These are phyloP conservation scores for Globisporangium viniferum DNA, from an alignment of 352 stramenopile genomes.

Conservation along the genomic window DNA sequence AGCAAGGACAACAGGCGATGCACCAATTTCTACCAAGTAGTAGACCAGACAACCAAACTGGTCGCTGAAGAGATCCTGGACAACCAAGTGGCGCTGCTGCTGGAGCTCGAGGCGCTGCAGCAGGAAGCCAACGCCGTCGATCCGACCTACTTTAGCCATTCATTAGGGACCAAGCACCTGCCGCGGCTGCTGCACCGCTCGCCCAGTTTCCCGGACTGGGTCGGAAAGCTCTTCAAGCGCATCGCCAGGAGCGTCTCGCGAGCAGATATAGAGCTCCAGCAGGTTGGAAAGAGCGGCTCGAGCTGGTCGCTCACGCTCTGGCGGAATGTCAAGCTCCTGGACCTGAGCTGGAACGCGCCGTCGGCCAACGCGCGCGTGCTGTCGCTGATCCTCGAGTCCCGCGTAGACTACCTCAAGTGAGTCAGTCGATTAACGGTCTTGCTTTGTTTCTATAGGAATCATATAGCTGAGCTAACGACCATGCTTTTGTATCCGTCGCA, in stretches of 20 bases:
- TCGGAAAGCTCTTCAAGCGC: constrained; percentile 45
- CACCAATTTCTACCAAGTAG: neutral
- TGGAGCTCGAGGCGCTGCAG: constrained; percentile 40
- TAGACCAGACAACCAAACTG: constrained; percentile 4
- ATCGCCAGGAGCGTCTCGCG: constrained; percentile 32
- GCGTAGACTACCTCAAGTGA: constrained; percentile 53
- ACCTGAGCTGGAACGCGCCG: constrained; percentile 27
- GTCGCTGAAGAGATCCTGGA: constrained; percentile 44
- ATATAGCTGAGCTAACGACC: neutral
- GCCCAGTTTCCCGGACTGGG: constrained; percentile 23
- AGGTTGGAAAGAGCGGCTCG: constrained; percentile 2
- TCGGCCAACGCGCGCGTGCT: constrained; percentile 20
- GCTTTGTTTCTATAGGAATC: neutral
- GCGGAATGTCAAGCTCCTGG: constrained; percentile 39
- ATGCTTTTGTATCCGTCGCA: constrained; percentile 18
- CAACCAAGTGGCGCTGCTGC: constrained; percentile 38
- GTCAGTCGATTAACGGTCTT: neutral
- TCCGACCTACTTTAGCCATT: constrained; percentile 16
- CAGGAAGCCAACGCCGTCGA: constrained; percentile 20
- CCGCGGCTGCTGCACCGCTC: constrained; percentile 21
- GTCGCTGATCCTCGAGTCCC: constrained; percentile 22
- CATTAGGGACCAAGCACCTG: constrained; percentile 17
- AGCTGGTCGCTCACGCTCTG: constrained; percentile 47
- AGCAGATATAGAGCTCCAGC: constrained; percentile 10
- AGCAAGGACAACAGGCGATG: neutral